Evolutionary conservation across 2,329 filamentous ascomycete genomes (phyloP), one percentile per base, ranked within the genome.

Genomic region (Botrytis hyacinthi): DNA sequence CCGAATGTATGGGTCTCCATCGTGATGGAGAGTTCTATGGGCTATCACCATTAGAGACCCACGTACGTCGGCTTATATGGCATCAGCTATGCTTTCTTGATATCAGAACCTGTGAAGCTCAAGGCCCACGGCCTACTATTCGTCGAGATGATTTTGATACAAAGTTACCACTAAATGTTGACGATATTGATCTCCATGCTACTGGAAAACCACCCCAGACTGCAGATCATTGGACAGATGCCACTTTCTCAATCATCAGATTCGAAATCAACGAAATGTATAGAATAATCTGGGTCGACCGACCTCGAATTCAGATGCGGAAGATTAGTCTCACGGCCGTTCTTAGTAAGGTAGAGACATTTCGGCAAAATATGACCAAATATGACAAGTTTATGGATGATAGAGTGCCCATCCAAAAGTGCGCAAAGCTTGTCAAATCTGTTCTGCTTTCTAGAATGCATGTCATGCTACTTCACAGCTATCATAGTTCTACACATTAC

Each of bases 21-120:
- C 87, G 91, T 14, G 92, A 94, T 76, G 79, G 79, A 9, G 87
- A 88, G 61, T 85, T 87, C 16, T 93, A 92, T 78, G 88, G 87
- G 1, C 85, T 92, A 73, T 88, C 86, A 4, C 87, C 92, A 0
- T 83, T 93, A 4, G 92, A 94, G 77, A 90, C 89, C 0, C 91
- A 94, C 71, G 85, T 93, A 4, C 88, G 92, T 20, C 88, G 92
- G 7, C 83, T 94, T 57, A 85, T 94, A 48, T 94, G 92, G 92
- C 90, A 93, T 79, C 92, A 94, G 78, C 85, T 95, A 32, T 93
- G 91, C 81, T 93, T 93, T 80, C 85, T 95, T 14, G 92, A 94
- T 79, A 87, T 93, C 73, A 86, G 91, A 57, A 93, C 92, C 0
- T 92, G 89, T 78, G 92, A 94, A 81, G 88, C 90, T 1, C 92